phyloP scores from a whole-genome alignment of 345 rosid species.

The Cochlearia excelsa region DNA sequence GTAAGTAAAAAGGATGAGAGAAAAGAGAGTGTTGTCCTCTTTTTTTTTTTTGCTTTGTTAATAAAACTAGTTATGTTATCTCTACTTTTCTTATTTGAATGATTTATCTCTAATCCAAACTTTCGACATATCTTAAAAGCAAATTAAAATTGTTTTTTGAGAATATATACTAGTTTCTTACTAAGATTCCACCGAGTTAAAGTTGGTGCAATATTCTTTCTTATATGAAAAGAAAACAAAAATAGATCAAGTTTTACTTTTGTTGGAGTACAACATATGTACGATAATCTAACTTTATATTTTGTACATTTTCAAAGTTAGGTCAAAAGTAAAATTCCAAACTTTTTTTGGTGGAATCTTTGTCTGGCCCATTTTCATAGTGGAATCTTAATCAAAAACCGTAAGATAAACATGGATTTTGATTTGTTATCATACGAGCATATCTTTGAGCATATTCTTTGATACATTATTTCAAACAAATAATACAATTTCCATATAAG shows the following conservation, averaged over 20 bases:
- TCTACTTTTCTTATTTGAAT: neutral
- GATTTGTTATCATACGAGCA: neutral
- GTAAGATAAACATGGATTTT: conserved; percentile 1
- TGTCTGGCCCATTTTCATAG: neutral
- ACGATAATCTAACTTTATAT: conserved; percentile 8
- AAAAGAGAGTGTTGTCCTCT: conserved; percentile 27
- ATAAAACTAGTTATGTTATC: conserved; percentile 13
- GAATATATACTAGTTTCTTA: neutral
- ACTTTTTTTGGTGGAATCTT: neutral
- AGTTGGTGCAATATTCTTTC: conserved; percentile 1
- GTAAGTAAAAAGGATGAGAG: conserved; percentile 33
- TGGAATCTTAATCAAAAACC: conserved; percentile 14
- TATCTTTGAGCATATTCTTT: conserved; percentile 28
- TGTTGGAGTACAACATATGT: neutral
- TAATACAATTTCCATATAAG: conserved; percentile 15
- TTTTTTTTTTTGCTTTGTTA: conserved; percentile 7
- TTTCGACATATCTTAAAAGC: neutral
- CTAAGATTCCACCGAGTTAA: conserved; percentile 5
- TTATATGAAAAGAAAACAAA: neutral
- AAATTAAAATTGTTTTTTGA: too few species aligned
- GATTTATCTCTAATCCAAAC: neutral
- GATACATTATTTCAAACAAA: neutral
- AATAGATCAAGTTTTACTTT: conserved; percentile 14
- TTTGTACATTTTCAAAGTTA: neutral
- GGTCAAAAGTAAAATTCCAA: neutral